Base-by-base conservation (phyloP, 257 asterid genomes). In the Solanum chiquidenum region DNA sequence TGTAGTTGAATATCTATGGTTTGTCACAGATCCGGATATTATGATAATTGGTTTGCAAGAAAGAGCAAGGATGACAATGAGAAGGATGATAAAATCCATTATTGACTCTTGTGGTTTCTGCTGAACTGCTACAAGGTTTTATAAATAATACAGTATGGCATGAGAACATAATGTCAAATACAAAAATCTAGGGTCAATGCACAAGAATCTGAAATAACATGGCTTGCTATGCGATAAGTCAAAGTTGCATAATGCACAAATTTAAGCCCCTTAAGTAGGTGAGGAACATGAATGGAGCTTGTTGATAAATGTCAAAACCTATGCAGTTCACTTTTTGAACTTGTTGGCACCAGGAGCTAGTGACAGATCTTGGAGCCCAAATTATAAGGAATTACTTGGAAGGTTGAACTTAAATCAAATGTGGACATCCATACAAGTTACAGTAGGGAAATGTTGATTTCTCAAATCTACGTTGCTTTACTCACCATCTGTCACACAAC, bases 121-220 rank as follows among this genome's bases (percentile, higher is more conserved):
- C 42, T 68, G 75, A 69, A 58, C 9, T 14, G 60, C 44, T 10
- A 68, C 80, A 60, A 34, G 42, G 46, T 66, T 35, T 85, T 38
- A 66, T 85, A 85, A 31, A 20, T 16, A 33, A 44, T 44, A 79
- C 14, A 25, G 62, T 76, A 23, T 64, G 79, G 38, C 7, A 35
- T 10, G 20, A 86, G 33, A 86, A 60, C 82, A 49, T 4, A 55
- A 23, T 74, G 9, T 34, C 73, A 86, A 71, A 73, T 86, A 21
- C 46, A 6, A 58, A 33, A 86, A 86, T 86, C 88, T 86, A 1
- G 49, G 27, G 21, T 21, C 49, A 86, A 75, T 86, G 44, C 69
- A n/a, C 64, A 86, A 76, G 84, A 86, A 74, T 76, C 86, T 79
- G 85, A 42, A 79, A 27, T 35, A 79, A 44, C 85, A 79, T 79